Percentiles rank a stretch among this genome's conserved stretches.
Conservation (phyloP, 2,329 filamentous ascomycete genomes). For the Intubia oerlemansii region DNA sequence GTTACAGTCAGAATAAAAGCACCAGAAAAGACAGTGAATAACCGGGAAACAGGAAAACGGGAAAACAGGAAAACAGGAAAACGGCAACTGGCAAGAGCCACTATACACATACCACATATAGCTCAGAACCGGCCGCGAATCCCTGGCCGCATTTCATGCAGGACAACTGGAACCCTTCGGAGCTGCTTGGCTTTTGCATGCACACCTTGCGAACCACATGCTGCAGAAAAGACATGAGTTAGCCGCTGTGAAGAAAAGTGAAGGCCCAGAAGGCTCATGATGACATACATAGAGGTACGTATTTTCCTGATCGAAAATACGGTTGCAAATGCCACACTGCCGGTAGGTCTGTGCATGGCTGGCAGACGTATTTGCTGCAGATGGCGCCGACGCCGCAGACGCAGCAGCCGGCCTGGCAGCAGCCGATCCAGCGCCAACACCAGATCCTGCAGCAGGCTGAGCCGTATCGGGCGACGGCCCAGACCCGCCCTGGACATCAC, state of each 20-base stretch:
- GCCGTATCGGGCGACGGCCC: slow-evolving; percentile 12
- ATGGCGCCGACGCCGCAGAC: neutral
- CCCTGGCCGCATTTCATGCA: slow-evolving; percentile 24
- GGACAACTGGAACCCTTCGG: slow-evolving; percentile 14
- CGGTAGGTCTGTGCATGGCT: neutral
- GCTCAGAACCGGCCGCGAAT: slow-evolving; percentile 20
- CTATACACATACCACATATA: slow-evolving; percentile 17
- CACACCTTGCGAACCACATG: too few relatives aligned
- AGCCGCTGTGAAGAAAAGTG: too few relatives aligned
- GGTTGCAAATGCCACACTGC: slow-evolving; percentile 13
- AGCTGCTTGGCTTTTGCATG: slow-evolving; percentile 7
- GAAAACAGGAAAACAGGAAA: too few relatives aligned
- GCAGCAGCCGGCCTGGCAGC: neutral
- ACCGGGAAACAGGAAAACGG: too few relatives aligned
- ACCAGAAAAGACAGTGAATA: too few relatives aligned
- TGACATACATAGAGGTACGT: slow-evolving; percentile 15
- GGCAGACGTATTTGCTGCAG: too few relatives aligned
- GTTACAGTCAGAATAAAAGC: too few relatives aligned
- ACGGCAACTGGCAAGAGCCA: too few relatives aligned
- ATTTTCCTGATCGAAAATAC: slow-evolving; percentile 14
- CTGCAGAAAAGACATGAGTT: too few relatives aligned
- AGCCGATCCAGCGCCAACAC: too few relatives aligned
- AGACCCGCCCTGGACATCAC: slow-evolving; percentile 19
- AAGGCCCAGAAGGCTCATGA: too few relatives aligned
- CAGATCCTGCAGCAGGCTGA: too few relatives aligned